phyloP scores from a whole-genome alignment of 805 yeast species.

The Torulaspora quercuum region DNA sequence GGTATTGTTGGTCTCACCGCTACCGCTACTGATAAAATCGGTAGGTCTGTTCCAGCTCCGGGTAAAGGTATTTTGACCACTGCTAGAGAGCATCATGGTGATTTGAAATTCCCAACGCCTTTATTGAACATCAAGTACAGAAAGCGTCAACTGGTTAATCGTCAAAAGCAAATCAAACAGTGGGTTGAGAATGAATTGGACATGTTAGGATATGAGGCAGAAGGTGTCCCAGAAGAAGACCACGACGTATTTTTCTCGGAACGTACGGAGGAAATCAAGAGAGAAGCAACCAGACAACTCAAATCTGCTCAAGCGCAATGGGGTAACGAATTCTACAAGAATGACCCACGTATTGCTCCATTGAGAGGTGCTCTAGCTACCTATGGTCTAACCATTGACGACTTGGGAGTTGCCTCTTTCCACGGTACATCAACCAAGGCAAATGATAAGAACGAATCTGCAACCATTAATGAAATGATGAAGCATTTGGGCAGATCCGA shows the following conservation, averaged over 20 bases:
- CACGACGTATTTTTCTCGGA: conserved; percentile 66
- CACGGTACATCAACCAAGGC: conserved; percentile 99
- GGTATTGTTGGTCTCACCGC: conserved; percentile 93
- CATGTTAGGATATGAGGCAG: conserved; percentile 67
- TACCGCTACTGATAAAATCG: conserved; percentile 97
- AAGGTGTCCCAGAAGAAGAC: conserved; percentile 45
- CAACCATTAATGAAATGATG: conserved; percentile 89
- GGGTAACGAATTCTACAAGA: conserved; percentile 91
- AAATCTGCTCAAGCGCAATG: conserved; percentile 87
- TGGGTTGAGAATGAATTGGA: conserved; percentile 86
- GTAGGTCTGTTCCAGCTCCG: conserved; percentile 99
- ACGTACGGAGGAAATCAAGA: conserved; percentile 80
- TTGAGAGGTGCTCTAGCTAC: conserved; percentile 95
- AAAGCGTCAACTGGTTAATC: conserved; percentile 78
- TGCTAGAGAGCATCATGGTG: conserved; percentile 89
- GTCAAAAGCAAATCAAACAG: conserved; percentile 68
- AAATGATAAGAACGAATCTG: conserved; percentile 96
- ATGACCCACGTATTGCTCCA: conserved; percentile 94
- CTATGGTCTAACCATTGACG: conserved; percentile 89
- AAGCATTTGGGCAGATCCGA: conserved; percentile 91
- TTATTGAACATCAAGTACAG: conserved; percentile 89
- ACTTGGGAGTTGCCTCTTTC: conserved; percentile 94
- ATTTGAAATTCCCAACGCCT: conserved; percentile 72
- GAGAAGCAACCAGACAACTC: conserved; percentile 81
- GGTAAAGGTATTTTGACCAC: conserved; percentile 99